Percentiles rank a stretch among this genome's conserved stretches.
phyloP scores from a whole-genome alignment of 768 basidiomycete genomes.

The Termitomyces sp. region DNA sequence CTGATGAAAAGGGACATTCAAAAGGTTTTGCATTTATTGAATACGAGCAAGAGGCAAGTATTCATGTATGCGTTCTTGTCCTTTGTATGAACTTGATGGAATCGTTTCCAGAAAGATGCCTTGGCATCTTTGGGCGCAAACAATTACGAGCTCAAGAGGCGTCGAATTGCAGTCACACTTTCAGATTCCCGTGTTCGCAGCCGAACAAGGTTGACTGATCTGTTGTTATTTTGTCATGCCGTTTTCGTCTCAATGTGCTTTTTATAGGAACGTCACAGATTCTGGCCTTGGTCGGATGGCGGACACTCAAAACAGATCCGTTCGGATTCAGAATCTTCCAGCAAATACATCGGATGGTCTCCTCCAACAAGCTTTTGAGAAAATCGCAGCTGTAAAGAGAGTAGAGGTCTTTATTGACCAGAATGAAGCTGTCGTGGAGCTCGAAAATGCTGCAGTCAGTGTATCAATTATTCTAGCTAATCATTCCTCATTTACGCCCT shows the following conservation, averaged over 20 bases:
- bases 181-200: constrained; percentile 67
- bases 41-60: constrained; percentile 72
- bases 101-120: constrained; percentile 53
- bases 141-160: constrained; percentile 83
- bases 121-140: constrained; percentile 70
- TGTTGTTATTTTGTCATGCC: background rate
- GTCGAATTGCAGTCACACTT: constrained; percentile 85
- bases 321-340: constrained; percentile 75
- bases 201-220: constrained; percentile 39
- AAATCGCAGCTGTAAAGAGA: constrained; percentile 62
- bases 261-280: constrained; percentile 39
- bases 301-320: constrained; percentile 62
- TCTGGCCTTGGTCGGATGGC: constrained; percentile 50
- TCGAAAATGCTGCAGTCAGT: constrained; percentile 62
- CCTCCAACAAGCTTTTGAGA: constrained; percentile 85
- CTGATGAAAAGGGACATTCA: constrained; percentile 61
- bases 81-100: background rate
- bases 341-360: constrained; percentile 81
- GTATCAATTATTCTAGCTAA: background rate
- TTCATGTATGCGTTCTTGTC: background rate
- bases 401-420: constrained; percentile 67
- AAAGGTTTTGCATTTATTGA: constrained; percentile 94
- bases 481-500: background rate
- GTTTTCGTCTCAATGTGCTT: background rate
- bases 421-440: constrained; percentile 58